phyloP scores from a whole-genome alignment of 2,329 filamentous ascomycete genomes.

The Diplocarpon rosae region DNA sequence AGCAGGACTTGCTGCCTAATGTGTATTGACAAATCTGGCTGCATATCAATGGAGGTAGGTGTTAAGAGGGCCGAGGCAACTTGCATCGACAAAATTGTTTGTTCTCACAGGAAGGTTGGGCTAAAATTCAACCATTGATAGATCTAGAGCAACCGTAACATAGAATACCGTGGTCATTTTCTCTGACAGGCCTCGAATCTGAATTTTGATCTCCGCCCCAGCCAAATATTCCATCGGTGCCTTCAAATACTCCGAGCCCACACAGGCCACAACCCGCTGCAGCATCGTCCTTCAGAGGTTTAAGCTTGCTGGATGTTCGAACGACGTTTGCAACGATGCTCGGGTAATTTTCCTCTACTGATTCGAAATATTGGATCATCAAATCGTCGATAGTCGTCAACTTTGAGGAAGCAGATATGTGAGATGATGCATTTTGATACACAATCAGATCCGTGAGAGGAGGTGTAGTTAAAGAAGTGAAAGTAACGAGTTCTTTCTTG shows the following conservation, averaged over 20 bases:
- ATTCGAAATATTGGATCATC: slow-evolving; percentile 78
- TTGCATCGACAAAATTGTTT: background rate
- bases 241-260: slow-evolving; percentile 52
- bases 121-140: slow-evolving; percentile 35
- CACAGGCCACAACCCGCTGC: slow-evolving; percentile 52
- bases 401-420: slow-evolving; percentile 32
- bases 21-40: too few relatives aligned
- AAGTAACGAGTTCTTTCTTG: slow-evolving; percentile 65
- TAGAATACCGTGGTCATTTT: slow-evolving; percentile 31
- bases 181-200: slow-evolving; percentile 20
- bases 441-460: slow-evolving; percentile 40
- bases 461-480: slow-evolving; percentile 43
- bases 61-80: background rate
- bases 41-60: background rate
- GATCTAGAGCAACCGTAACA: slow-evolving; percentile 70
- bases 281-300: slow-evolving; percentile 32
- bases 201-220: slow-evolving; percentile 43
- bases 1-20: too few relatives aligned
- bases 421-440: slow-evolving; percentile 28
- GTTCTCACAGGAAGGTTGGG: background rate
- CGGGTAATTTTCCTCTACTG: slow-evolving; percentile 76
- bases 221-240: slow-evolving; percentile 52
- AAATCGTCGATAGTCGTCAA: slow-evolving; percentile 84
- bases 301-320: slow-evolving; percentile 75
- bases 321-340: slow-evolving; percentile 94